phyloP scores from a whole-genome alignment of 371 early-diverging fungal species.

The Apophysomyces ossiformis region DNA sequence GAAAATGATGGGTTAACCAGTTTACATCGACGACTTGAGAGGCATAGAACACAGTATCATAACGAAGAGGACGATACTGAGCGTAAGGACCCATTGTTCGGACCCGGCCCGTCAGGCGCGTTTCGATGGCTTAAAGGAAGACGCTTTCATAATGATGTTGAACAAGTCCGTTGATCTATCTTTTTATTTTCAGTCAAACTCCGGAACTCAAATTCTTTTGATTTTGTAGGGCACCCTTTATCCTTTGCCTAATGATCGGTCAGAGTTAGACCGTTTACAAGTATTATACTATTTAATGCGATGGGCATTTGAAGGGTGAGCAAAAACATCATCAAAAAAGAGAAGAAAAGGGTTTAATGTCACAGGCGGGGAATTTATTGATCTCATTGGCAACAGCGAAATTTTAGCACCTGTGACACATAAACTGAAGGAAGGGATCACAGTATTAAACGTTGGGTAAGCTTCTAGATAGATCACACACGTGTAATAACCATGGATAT shows the following conservation, averaged over 20 bases:
- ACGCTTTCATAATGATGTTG: slow-evolving; percentile 13
- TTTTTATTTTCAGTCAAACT: background rate
- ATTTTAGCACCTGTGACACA: slow-evolving; percentile 30
- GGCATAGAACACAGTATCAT: background rate
- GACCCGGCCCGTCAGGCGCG: slow-evolving; percentile 30
- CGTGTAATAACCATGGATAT: background rate
- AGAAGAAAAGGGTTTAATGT: background rate
- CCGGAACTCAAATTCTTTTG: background rate
- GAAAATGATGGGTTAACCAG: slow-evolving; percentile 7
- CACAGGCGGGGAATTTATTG: slow-evolving; percentile 1
- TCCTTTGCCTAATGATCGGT: slow-evolving; percentile 32
- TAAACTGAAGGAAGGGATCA: slow-evolving; percentile 22
- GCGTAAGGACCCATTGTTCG: slow-evolving; percentile 15
- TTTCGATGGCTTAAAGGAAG: slow-evolving; percentile 41
- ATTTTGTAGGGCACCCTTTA: slow-evolving; percentile 5
- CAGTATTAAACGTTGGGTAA: slow-evolving; percentile 37
- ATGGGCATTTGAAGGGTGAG: slow-evolving; percentile 41
- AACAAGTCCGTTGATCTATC: background rate
- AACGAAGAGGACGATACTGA: background rate
- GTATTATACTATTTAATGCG: slow-evolving; percentile 32
- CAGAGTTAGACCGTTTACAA: slow-evolving; percentile 32
- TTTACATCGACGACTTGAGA: background rate
- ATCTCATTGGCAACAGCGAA: slow-evolving; percentile 15
- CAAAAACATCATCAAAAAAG: background rate
- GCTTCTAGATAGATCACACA: too few species aligned